Evolutionary conservation across 2,329 filamentous ascomycete species (phyloP).

Genomic region (Epichloe gansuensis): DNA sequence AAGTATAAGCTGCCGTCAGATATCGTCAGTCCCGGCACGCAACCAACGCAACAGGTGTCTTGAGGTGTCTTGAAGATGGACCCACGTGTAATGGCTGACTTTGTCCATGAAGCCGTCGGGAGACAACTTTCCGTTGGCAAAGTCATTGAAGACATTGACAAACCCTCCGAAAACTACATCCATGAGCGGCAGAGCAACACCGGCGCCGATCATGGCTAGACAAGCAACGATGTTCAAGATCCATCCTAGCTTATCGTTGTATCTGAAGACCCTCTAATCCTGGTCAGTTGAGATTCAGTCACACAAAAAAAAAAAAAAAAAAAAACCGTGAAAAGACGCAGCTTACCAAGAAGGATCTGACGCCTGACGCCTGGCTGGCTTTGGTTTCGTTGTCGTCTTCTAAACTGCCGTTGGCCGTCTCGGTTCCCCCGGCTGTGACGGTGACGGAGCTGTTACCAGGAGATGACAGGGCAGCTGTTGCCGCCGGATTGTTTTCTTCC

Average conservation of each 20-base stretch:
- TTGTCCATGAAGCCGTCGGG: conserved; percentile 35
- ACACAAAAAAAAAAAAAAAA: no score
- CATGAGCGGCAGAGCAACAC: conserved; percentile 38
- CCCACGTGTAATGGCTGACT: conserved; percentile 34
- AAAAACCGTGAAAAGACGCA: not conserved
- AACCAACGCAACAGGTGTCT: not conserved
- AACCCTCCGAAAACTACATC: conserved; percentile 45
- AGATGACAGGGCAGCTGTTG: not conserved
- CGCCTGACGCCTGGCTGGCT: conserved; percentile 11
- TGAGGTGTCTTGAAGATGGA: conserved; percentile 2
- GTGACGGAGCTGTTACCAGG: not conserved
- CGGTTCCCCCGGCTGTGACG: not conserved
- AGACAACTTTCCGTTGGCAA: conserved; percentile 32
- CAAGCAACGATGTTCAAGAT: conserved; percentile 23
- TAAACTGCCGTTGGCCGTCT: not conserved
- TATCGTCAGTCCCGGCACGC: not conserved
- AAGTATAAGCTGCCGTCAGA: conserved; percentile 34
- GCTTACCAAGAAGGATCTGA: conserved; percentile 16
- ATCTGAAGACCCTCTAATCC: conserved; percentile 24
- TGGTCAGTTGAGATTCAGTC: not conserved
- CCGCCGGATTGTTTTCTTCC: not conserved
- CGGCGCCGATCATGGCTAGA: conserved; percentile 24
- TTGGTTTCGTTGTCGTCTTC: conserved; percentile 2
- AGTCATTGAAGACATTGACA: conserved; percentile 44
- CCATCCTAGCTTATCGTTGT: conserved; percentile 27